Evolutionary conservation across 768 basidiomycete genomes (phyloP).

Genomic region (Ephemerocybe angulata): DNA sequence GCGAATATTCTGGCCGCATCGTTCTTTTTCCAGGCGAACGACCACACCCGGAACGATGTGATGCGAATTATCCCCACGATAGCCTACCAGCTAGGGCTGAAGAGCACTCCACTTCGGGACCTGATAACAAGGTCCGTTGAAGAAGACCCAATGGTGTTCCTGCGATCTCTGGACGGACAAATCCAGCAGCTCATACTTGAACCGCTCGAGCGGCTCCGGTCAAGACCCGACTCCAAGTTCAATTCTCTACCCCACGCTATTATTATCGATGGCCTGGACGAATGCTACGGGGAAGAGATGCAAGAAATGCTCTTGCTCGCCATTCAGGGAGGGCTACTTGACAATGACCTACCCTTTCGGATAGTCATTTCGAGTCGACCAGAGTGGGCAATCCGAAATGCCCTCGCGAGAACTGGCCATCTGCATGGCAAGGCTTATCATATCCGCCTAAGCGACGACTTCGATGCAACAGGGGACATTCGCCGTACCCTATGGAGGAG

Average conservation of each 20-base stretch:
- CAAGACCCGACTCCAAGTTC: not conserved
- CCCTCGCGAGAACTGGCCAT: not conserved
- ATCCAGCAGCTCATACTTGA: conserved; percentile 5
- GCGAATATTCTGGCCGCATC: conserved; percentile 4
- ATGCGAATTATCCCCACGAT: conserved; percentile 10
- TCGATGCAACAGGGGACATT: conserved; percentile 1
- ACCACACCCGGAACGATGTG: conserved; percentile 2
- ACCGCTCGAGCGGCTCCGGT: too few relatives aligned
- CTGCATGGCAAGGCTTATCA: not conserved
- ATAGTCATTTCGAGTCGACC: conserved; percentile 14
- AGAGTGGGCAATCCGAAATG: conserved; percentile 9
- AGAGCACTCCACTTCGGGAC: not conserved
- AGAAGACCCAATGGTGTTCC: not conserved
- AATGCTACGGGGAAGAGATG: conserved; percentile 8
- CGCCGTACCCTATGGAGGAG: not conserved
- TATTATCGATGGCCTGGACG: conserved; percentile 13
- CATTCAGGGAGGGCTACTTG: conserved; percentile 1
- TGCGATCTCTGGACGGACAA: not conserved
- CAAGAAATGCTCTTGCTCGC: conserved; percentile 8
- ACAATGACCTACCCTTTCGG: conserved; percentile 3
- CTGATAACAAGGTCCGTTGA: not conserved
- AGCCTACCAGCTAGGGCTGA: conserved; percentile 8
- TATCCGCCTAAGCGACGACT: conserved; percentile 4
- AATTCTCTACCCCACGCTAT: not conserved
- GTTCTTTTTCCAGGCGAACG: conserved; percentile 10